phyloP scores from a whole-genome alignment of 108 stramenopile species.

The Fistulifera pelliculosa region DNA sequence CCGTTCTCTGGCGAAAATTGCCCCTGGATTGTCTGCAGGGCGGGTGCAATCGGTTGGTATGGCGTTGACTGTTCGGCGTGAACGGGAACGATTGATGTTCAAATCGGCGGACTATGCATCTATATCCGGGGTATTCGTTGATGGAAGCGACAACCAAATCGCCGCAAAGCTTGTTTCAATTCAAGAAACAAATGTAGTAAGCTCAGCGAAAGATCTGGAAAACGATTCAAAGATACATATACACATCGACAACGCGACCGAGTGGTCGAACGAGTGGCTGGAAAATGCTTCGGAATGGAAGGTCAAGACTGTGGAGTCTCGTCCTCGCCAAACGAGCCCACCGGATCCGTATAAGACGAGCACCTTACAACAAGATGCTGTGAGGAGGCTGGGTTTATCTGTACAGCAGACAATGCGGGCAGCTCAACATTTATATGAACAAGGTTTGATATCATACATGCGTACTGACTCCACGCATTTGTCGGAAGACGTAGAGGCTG shows the following conservation, averaged over 20 bases:
- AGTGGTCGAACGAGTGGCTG: constrained; percentile 8
- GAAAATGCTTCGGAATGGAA: constrained; percentile 18
- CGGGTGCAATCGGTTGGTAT: constrained; percentile 70
- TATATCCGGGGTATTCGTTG: background rate
- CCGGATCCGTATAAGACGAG: constrained; percentile 73
- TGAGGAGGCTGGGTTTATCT: constrained; percentile 45
- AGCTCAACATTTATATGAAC: constrained; percentile 75
- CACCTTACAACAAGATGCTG: constrained; percentile 69
- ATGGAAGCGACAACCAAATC: constrained; percentile 13
- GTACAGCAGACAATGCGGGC: constrained; percentile 51
- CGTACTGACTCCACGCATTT: constrained; percentile 70
- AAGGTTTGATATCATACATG: constrained; percentile 80
- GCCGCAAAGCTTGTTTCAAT: constrained; percentile 33
- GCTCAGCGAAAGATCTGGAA: constrained; percentile 23
- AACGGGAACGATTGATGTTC: constrained; percentile 57
- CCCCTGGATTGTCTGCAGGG: constrained; percentile 76
- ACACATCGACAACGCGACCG: constrained; percentile 13
- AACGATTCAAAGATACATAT: constrained; percentile 23
- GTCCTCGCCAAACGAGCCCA: constrained; percentile 20
- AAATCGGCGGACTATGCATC: constrained; percentile 34
- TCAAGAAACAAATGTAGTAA: constrained; percentile 36
- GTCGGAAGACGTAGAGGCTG: constrained; percentile 37
- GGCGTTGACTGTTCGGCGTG: constrained; percentile 51
- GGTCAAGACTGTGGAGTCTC: constrained; percentile 21
- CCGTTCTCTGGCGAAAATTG: constrained; percentile 72